Base-by-base conservation (phyloP, 805 yeast genomes). In the Cyberlindnera mycetangii region DNA sequence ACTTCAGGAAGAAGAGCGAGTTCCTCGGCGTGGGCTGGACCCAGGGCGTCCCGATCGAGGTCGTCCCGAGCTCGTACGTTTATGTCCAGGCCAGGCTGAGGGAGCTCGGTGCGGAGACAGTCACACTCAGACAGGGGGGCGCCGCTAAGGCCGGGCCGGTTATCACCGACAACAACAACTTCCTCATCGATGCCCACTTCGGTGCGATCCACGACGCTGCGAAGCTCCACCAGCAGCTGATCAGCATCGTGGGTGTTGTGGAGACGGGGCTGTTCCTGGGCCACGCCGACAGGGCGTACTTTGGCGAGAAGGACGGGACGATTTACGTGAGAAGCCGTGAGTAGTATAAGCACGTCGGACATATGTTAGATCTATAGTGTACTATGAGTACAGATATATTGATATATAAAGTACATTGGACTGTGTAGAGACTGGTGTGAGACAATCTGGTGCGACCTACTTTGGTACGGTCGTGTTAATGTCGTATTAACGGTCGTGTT, bases 61-160 rank as follows among this genome's bases (percentile, higher is more conserved):
- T 93, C 39, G 93, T 93, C 18, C 97, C 97, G 38, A 77, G 79
- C 49, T 83, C 98, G 2, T 87, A 85, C 58, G 85, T 82, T 32
- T 85, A 85, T 59, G 92, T 93, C 17, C 67, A 75, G 7, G 67
- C 68, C 14, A 89, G 89, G 51, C 72, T 93, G 58, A 60, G 66
- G 40, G 59, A 60, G 32, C 60, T 88, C 57, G 92, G 92, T 11
- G 90, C 92, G 24, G 67, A 70, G 41, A 70, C 65, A 2, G 80
- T 89, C 17, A 67, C 60, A 5, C 75, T 89, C 57, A 80, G 99
- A 66, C 84, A 84, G 54, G 98, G 98, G 41, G 89, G 87, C 12
- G 70, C 82, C 39, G 90, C 95, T 22, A 93, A 93, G 68, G 99
- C 99, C 9, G 99, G 99, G 21, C 98, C 99, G 10, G 83, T 89